Base-by-base conservation (phyloP, 192 early-diverging fungal genomes). In the Kickxella alabastrina region DNA sequence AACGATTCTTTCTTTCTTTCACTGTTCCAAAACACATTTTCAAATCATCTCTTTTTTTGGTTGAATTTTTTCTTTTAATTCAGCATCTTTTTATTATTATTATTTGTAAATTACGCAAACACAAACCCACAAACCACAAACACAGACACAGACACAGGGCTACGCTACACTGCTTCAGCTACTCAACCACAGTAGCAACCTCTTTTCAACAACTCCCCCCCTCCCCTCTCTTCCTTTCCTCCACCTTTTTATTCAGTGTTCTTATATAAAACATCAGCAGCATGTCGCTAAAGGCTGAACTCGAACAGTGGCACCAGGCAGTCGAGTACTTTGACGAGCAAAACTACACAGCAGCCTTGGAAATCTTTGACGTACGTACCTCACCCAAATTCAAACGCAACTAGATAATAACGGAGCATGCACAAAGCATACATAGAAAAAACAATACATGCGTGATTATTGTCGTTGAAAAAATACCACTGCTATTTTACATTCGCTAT, bases 241-340 rank as follows among this genome's bases (percentile, higher is more conserved):
- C 35, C 52, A 39, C 40, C 35, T 57, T 45, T 34, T 64, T 43
- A 34, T 28, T 41, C 32, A 7, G 10, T 10, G 6, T 40, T 6
- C 6, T 31, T 14, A 15, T 34, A 19, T 42, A 8, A 13, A 34
- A 24, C 7, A 32, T 6, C 31, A 6, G 6, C 14, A 45, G 28
- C 35, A 45, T 49, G 52, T 44, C 42, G 23, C 44, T 48, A 15
- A 61, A 89, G 87, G 79, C 79, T 46, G 88, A 94, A 62, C 75
- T 94, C 26, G 83, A 88, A 51, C 85, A 88, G 58, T 94, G 92
- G 92, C 78, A 81, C 57, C 78, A 80, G 40, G 92, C 86, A 6
- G 80, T 86, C 42, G 76, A 78, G 55, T 80, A 83, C 10, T 94
- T 87, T 53, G 92, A 92, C 57, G 69, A 69, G 40, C 77, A 81